Conservation (phyloP, 352 stramenopile genomes). For the Phytopythium vexans region DNA sequence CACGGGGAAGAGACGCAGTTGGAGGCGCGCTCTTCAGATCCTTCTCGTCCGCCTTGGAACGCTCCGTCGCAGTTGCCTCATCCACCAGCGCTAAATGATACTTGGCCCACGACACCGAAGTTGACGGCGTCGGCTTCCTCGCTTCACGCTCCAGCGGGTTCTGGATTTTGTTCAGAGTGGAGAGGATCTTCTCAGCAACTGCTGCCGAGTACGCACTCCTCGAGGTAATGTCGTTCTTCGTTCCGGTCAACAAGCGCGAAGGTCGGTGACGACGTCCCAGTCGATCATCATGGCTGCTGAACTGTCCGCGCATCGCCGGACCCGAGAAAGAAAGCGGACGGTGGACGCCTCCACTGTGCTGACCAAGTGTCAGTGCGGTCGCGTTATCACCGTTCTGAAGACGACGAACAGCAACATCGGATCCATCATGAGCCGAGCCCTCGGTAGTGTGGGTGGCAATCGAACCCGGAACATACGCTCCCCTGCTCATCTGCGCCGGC, state of each 20-base stretch:
- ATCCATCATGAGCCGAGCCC: conserved; percentile 11
- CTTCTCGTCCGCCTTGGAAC: conserved; percentile 21
- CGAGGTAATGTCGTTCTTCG: conserved; percentile 47
- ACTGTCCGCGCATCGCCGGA: conserved; percentile 23
- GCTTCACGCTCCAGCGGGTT: conserved; percentile 69
- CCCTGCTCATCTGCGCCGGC: conserved; percentile 18
- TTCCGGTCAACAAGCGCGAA: conserved; percentile 71
- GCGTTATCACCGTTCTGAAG: conserved; percentile 10
- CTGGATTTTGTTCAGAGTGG: conserved; percentile 80
- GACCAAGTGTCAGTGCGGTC: conserved; percentile 29
- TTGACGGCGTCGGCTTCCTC: conserved; percentile 71
- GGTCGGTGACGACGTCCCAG: conserved; percentile 53
- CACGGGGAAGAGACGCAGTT: conserved; percentile 45
- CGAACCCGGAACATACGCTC: conserved; percentile 39
- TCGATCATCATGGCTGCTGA: conserved; percentile 49
- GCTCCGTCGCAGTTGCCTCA: conserved; percentile 9
- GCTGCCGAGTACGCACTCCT: conserved; percentile 73
- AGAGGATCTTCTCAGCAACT: conserved; percentile 75
- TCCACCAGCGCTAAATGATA: conserved; percentile 69
- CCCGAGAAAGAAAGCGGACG: conserved; percentile 37
- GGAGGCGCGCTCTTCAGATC: conserved; percentile 45
- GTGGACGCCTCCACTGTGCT: conserved; percentile 39
- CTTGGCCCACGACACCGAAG: conserved; percentile 82
- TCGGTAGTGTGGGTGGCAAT: conserved; percentile 23
- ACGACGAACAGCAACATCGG: not conserved